Conservation (phyloP, 169 alveolate genomes). For the Eimeria tenella region DNA sequence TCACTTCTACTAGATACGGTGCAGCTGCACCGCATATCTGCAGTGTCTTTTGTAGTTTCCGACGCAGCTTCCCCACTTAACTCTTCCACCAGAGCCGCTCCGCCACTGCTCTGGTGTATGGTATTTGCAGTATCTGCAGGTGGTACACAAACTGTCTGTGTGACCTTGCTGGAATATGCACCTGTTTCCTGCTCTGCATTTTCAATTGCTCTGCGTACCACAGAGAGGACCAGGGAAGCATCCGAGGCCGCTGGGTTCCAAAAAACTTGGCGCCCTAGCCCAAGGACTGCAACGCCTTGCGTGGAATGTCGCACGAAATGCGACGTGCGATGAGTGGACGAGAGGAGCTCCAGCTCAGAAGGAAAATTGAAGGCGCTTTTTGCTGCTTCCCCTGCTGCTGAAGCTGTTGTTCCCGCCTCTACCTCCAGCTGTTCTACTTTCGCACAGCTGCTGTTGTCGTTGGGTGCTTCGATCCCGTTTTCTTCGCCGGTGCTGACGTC, state of each 20-base stretch:
- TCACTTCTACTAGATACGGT: not conserved
- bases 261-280: slow-evolving; percentile 38
- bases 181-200: slow-evolving; percentile 44
- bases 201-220: not conserved
- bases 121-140: not conserved
- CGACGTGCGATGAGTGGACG: not conserved
- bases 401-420: not conserved
- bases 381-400: not conserved
- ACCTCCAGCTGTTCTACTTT: not conserved
- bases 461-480: not conserved
- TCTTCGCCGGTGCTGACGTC: not conserved
- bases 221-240: slow-evolving; percentile 5
- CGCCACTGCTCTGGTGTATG: not conserved
- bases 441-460: not conserved
- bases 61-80: not conserved
- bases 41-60: not conserved
- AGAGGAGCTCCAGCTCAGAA: slow-evolving; percentile 30
- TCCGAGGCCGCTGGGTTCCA: slow-evolving; percentile 52
- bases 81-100: not conserved
- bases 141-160: not conserved
- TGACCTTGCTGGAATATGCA: not conserved
- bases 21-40: not conserved
- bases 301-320: slow-evolving; percentile 29
- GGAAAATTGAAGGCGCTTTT: not conserved
- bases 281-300: slow-evolving; percentile 64